phyloP scores from a whole-genome alignment of 2,329 filamentous ascomycete species.

The Mollisia scopiformis region DNA sequence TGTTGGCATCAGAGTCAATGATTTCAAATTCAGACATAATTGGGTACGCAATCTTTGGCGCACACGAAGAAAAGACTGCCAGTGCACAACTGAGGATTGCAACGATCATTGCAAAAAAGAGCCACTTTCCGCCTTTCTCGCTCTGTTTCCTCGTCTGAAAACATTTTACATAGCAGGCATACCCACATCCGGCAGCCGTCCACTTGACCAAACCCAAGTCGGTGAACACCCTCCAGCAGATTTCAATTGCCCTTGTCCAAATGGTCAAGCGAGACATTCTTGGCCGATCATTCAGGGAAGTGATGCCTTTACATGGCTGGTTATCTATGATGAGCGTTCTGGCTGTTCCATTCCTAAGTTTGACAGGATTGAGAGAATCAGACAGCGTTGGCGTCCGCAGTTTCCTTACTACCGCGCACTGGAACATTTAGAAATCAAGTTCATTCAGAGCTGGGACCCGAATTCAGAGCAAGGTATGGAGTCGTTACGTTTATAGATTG shows the following conservation, averaged over 20 bases:
- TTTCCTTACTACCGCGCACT: neutral
- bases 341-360: neutral
- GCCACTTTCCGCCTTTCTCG: neutral
- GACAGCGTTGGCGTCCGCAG: neutral
- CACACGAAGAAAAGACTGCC: neutral
- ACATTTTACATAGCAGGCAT: neutral
- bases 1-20: slow-evolving; percentile 2
- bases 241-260: neutral
- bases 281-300: neutral
- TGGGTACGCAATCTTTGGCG: neutral
- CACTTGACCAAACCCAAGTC: neutral
- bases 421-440: neutral
- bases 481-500: too few species aligned
- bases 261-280: neutral
- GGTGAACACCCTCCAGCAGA: neutral
- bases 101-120: neutral
- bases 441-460: slow-evolving; percentile 26
- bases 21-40: slow-evolving; percentile 29
- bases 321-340: neutral
- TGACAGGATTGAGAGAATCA: neutral
- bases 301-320: neutral
- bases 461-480: too few species aligned
- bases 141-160: neutral
- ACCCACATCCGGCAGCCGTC: neutral
- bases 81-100: neutral